Evolutionary conservation across 345 rosid genomes (phyloP).

Genomic region (Turnera subulata): DNA sequence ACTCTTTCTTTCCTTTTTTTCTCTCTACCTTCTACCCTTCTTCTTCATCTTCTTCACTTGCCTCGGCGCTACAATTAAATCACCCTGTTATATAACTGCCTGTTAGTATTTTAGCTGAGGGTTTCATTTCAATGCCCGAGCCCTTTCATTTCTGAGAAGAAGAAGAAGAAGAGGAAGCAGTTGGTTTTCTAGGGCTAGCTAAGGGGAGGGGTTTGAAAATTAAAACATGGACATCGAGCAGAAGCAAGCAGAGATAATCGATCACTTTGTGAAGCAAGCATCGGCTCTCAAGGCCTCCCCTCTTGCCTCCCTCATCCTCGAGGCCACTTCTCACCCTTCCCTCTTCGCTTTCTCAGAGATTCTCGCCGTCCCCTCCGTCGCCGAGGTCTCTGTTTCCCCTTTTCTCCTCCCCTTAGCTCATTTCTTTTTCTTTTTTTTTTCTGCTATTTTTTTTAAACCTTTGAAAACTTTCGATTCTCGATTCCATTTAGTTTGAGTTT

Average conservation of each 20-base stretch:
- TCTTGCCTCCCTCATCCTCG: slow-evolving; percentile 50
- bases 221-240: slow-evolving; percentile 77
- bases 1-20: too few species aligned
- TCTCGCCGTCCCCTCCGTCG: slow-evolving; percentile 54
- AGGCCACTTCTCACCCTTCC: slow-evolving; percentile 81
- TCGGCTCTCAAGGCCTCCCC: slow-evolving; percentile 48
- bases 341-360: slow-evolving; percentile 97
- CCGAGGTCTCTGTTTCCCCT: slow-evolving; percentile 37
- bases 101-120: too few species aligned
- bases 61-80: too few species aligned
- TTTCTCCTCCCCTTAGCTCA: background rate
- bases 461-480: too few species aligned
- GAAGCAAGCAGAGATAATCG: slow-evolving; percentile 69
- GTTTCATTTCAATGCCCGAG: too few species aligned
- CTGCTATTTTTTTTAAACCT: background rate
- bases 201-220: background rate
- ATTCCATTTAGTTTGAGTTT: too few species aligned
- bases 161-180: too few species aligned
- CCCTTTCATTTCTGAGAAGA: too few species aligned
- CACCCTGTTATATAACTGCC: too few species aligned
- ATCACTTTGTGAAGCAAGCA: slow-evolving; percentile 56
- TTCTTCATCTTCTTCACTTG: too few species aligned
- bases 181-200: background rate
- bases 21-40: too few species aligned
- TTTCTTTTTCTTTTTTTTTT: background rate